A percentile compares a stretch with the other conserved stretches of the same genome.
Conservation (phyloP, 139 green algal genomes). For the Bryopsis sp. region DNA sequence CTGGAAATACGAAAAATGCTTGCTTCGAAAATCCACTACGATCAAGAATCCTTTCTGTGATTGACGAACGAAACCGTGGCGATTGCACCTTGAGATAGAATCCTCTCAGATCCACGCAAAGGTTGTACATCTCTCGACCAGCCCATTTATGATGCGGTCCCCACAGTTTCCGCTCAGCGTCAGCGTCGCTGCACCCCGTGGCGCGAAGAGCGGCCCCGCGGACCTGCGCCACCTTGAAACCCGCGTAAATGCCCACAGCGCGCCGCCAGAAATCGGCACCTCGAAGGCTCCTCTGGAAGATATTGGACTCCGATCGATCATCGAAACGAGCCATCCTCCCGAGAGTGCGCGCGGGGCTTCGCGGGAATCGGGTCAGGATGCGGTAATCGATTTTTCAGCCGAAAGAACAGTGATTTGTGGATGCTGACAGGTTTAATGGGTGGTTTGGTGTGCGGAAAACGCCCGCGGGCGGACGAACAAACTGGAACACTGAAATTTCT, state of each 20-base stretch:
- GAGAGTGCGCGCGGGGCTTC: no score
- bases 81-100: slow-evolving; percentile 91
- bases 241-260: slow-evolving; percentile 55
- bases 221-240: slow-evolving; percentile 69
- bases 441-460: no score
- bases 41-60: no score
- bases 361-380: no score
- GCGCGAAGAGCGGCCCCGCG: slow-evolving; percentile 23
- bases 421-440: no score
- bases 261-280: slow-evolving; percentile 63
- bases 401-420: no score
- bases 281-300: neutral
- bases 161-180: slow-evolving; percentile 56
- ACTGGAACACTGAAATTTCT: no score
- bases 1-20: neutral
- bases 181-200: slow-evolving; percentile 27
- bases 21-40: neutral
- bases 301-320: no score
- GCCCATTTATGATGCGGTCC: slow-evolving; percentile 56
- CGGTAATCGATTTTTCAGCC: no score
- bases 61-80: no score
- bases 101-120: slow-evolving; percentile 70
- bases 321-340: no score
- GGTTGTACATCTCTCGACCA: slow-evolving; percentile 64
- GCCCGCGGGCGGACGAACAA: no score